Evolutionary conservation across 495 filamentous ascomycete genomes (phyloP).

Genomic region (Hyaloscypha finlandica): DNA sequence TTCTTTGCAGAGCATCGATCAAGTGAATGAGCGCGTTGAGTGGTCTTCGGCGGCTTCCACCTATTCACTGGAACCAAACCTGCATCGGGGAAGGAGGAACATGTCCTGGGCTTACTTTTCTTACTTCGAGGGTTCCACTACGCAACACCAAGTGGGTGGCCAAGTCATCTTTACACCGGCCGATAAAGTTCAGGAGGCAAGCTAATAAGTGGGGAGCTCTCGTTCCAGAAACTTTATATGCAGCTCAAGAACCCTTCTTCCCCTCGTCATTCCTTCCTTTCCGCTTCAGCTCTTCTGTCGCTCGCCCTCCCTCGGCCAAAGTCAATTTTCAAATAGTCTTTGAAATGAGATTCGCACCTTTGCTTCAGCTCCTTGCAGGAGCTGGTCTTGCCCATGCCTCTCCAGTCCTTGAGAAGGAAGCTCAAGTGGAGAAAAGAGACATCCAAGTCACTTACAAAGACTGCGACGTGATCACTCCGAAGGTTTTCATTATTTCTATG

Average conservation of each 20-base stretch:
- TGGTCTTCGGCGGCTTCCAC: neutral
- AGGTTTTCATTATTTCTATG: conserved; percentile 73
- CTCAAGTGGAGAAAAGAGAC: conserved; percentile 19
- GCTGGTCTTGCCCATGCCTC: conserved; percentile 18
- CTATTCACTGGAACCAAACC: neutral
- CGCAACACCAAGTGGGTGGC: neutral
- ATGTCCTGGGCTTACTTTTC: too few species aligned
- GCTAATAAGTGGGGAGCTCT: neutral
- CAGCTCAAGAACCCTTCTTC: neutral
- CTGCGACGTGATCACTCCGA: conserved; percentile 51
- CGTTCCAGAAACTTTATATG: conserved; percentile 1
- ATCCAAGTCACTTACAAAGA: conserved; percentile 32
- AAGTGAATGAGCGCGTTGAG: neutral
- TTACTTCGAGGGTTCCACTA: neutral
- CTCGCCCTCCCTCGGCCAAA: neutral
- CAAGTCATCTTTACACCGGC: neutral
- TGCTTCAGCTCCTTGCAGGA: conserved; percentile 13
- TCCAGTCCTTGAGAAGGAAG: conserved; percentile 21
- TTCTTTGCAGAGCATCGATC: neutral
- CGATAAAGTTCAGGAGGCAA: neutral
- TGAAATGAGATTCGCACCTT: conserved; percentile 21
- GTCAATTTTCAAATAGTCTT: neutral
- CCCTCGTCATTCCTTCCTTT: conserved; percentile 2
- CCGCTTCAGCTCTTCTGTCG: neutral
- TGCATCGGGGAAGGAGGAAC: too few species aligned